Evolutionary conservation across 352 stramenopile species (phyloP).

Genomic region (Phytopythium oedochilum): DNA sequence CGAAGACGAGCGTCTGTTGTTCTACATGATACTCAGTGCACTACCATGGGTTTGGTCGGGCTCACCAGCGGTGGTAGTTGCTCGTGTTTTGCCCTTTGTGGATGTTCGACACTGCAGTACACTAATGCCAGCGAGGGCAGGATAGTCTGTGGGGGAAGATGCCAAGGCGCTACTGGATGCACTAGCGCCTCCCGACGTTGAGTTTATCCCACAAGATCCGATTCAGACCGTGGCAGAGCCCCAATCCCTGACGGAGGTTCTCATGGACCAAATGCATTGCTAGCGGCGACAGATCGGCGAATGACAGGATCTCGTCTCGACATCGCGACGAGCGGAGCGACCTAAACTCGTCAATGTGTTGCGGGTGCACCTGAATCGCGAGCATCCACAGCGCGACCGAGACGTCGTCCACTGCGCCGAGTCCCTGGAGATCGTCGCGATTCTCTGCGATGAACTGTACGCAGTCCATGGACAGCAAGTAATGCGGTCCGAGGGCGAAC

Average conservation of each 20-base stretch:
- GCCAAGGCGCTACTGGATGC: no score
- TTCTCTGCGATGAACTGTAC: constrained; percentile 42
- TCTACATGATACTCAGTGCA: no score
- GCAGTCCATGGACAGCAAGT: constrained; percentile 42
- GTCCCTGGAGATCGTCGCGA: constrained; percentile 15
- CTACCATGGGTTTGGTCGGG: no score
- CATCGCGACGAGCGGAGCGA: constrained; percentile 11
- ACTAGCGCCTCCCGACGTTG: neutral
- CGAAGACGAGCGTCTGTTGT: no score
- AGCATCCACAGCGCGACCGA: constrained; percentile 56
- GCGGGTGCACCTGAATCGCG: constrained; percentile 35
- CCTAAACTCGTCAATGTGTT: constrained; percentile 16
- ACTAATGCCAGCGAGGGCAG: no score
- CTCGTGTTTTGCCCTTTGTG: no score
- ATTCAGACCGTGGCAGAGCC: constrained; percentile 17
- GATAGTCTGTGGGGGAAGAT: no score
- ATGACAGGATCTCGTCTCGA: constrained; percentile 15
- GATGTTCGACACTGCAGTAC: no score
- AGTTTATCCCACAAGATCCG: constrained; percentile 12
- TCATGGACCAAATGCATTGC: constrained; percentile 23
- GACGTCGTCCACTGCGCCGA: constrained; percentile 58
- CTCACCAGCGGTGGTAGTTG: no score
- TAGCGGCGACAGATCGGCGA: constrained; percentile 22
- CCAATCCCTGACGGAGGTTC: constrained; percentile 8
- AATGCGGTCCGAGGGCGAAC: constrained; percentile 41